Base-by-base conservation (phyloP, 1,139 yeast genomes). In the Arxiozyma heterogenica region DNA sequence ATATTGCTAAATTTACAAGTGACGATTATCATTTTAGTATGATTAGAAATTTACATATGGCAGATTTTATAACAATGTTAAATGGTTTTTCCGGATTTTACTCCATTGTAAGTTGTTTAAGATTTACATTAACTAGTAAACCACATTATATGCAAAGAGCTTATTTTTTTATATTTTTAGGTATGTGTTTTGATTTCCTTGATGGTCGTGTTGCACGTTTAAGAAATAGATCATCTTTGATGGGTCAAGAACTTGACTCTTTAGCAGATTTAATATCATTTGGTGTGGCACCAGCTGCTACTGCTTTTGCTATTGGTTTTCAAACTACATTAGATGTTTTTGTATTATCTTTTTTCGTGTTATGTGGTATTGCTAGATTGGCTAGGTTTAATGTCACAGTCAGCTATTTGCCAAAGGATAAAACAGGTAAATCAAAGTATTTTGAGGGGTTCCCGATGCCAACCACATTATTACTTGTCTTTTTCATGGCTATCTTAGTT, bases 371-470 rank as follows among this genome's bases (percentile, higher is more conserved):
- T 62, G 86, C 96, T 21, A 82, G 98, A 68, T 78, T 93, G 63
- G 98, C 98, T 11, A 79, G 98, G 67, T 93, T 90, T 73, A 93
- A 93, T 66, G 95, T 94, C 53, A 88, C 97, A 1, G 95, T 94
- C 4, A 85, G 93, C 54, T 87, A 88, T 61, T 81, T 94, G 58
- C 98, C 98, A 52, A 90, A 90, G 73, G 97, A 91, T 68, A 77
- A 78, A 55, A 69, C 78, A 21, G 96, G 96, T 34, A 90, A 90
- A 71, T 81, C 91, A 22, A 80, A 84, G 66, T 81, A 75, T 69
- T 93, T 93, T 69, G 98, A 93, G 74, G 98, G 98, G 12, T 80
- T 93, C 52, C 98, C 98, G 18, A 89, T 93, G 63, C 98, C 98
- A 55, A 83, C 95, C 5, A 85, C 95, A 50, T 76, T 93, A 61